Evolutionary conservation across 2,329 filamentous ascomycete genomes (phyloP).

Genomic region (Lachnellula hyalina): DNA sequence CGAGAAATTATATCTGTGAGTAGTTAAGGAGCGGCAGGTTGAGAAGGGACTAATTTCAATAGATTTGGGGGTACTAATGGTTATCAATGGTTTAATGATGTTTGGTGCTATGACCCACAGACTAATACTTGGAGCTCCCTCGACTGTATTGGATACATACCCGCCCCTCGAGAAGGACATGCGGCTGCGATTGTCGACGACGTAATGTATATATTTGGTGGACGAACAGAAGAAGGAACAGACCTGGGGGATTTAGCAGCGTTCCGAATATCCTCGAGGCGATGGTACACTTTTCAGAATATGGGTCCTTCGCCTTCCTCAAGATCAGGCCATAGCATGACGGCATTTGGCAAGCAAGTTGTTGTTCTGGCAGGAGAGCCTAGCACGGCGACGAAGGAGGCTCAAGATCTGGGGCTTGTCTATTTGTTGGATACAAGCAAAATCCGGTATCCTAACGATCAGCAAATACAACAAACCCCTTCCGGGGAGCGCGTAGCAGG

Average conservation of each 20-base stretch:
- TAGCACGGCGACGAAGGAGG: slow-evolving; percentile 75
- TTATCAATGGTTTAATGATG: slow-evolving; percentile 96
- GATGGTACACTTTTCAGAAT: slow-evolving; percentile 99
- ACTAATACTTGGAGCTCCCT: slow-evolving; percentile 80
- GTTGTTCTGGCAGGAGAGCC: slow-evolving; percentile 92
- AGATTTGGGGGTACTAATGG: slow-evolving; percentile 98
- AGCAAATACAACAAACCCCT: slow-evolving; percentile 34
- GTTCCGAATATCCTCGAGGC: slow-evolving; percentile 71
- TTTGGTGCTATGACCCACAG: slow-evolving; percentile 89
- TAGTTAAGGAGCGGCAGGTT: slow-evolving; percentile 17
- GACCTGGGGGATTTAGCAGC: slow-evolving; percentile 92
- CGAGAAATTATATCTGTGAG: slow-evolving; percentile 89
- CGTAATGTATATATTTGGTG: slow-evolving; percentile 99
- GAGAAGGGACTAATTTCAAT: slow-evolving; percentile 15
- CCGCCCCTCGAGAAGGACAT: slow-evolving; percentile 87
- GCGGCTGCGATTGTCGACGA: slow-evolving; percentile 90
- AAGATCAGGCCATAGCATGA: slow-evolving; percentile 96
- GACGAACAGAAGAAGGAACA: slow-evolving; percentile 85
- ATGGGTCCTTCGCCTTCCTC: slow-evolving; percentile 96
- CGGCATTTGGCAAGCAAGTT: slow-evolving; percentile 84
- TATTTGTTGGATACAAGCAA: slow-evolving; percentile 94
- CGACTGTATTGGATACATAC: slow-evolving; percentile 97
- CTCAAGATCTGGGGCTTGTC: slow-evolving; percentile 78
- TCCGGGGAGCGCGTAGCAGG: slow-evolving; percentile 36
- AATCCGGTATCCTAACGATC: slow-evolving; percentile 89